Evolutionary conservation across 2,329 filamentous ascomycete genomes (phyloP), one percentile per base, ranked within the genome.

Genomic region (Blastomyces parvus): DNA sequence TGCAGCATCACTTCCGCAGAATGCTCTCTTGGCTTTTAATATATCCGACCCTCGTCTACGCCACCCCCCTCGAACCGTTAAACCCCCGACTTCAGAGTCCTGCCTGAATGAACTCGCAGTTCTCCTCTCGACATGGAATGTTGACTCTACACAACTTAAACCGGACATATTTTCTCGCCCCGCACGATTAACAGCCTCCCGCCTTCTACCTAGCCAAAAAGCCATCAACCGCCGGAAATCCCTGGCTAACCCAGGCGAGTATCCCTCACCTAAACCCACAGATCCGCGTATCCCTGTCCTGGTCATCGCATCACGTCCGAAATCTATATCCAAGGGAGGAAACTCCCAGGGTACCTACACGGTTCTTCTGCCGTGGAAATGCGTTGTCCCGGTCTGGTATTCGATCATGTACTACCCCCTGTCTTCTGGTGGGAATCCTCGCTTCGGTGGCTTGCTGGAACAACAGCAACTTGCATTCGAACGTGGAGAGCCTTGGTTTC

Each of bases 361-460:
- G 0, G 73, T 97, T 1, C 80, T 97, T 30, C 82, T 94, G 2
- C 94, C 94, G 0, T 97, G 93, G 91, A 91, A 90, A 72, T 96
- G 90, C 69, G 88, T 97, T 44, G 80, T 86, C 44, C 85, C 90
- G 0, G 81, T 97, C 40, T 99, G 94, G 94, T 88, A 93, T 69
- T 86, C 85, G 57, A 77, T 97, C 17, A 88, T 96, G 77, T 91
- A 91, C 71, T 91, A 87, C 64, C 90, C 90, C 0, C 80, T 95
- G 0, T 88, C 86, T 0, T 88, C 86, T 0, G 91, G 91, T 8
- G 87, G 88, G 0, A 95, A 91, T 64, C 88, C 90, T 1, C 83
- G 88, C 30, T 91, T 96, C 68, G 93, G 90, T 1, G 93, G 94
- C 0, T 71, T 97, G 40, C 82, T 90, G 55, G 89, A 99, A 74